These are phyloP conservation scores for Endocarpon pusillum DNA, from an alignment of 495 filamentous ascomycete genomes.

Conservation along the genomic window DNA sequence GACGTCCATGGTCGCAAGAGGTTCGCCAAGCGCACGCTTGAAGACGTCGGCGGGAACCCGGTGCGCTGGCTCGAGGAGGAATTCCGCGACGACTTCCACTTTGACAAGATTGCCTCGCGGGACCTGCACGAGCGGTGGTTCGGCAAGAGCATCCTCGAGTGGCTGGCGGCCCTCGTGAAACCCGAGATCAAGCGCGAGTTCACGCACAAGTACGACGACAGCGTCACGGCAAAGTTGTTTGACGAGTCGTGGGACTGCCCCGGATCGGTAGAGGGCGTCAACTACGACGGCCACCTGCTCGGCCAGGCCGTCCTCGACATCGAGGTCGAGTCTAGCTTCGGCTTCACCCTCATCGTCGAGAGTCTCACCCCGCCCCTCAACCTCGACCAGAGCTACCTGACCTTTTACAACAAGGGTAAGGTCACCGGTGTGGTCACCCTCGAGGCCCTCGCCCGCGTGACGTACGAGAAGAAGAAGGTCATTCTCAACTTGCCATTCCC, in stretches of 20 bases:
- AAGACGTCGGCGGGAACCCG: slow-evolving; percentile 10
- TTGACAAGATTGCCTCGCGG: slow-evolving; percentile 6
- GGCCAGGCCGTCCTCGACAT: no score
- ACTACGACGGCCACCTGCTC: slow-evolving; percentile 5
- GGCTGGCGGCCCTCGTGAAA: slow-evolving; percentile 1
- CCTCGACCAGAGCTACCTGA: slow-evolving; percentile 12
- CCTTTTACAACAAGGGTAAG: slow-evolving; percentile 16
- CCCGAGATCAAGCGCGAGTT: slow-evolving; percentile 5
- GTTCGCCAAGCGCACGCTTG: slow-evolving; percentile 7
- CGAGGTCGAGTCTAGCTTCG: slow-evolving; percentile 10
- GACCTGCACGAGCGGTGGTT: slow-evolving; percentile 16
- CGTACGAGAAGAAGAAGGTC: slow-evolving; percentile 6
- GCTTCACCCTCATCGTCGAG: slow-evolving; percentile 14
- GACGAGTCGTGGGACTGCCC: slow-evolving; percentile 7
- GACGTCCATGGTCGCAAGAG: no score
- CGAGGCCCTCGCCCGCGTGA: slow-evolving; percentile 7
- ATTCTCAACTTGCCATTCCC: slow-evolving; percentile 10
- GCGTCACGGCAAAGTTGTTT: slow-evolving; percentile 7
- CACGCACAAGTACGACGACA: slow-evolving; percentile 6
- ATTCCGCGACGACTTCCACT: slow-evolving; percentile 16
- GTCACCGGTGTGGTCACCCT: slow-evolving; percentile 11
- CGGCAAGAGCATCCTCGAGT: slow-evolving; percentile 4
- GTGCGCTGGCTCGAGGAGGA: slow-evolving; percentile 17
- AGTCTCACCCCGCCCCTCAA: slow-evolving; percentile 6
- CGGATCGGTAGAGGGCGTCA: neutral